Evolutionary conservation across 805 yeast genomes (phyloP), one percentile per base, ranked within the genome.

Genomic region (Nakazawaea populi): DNA sequence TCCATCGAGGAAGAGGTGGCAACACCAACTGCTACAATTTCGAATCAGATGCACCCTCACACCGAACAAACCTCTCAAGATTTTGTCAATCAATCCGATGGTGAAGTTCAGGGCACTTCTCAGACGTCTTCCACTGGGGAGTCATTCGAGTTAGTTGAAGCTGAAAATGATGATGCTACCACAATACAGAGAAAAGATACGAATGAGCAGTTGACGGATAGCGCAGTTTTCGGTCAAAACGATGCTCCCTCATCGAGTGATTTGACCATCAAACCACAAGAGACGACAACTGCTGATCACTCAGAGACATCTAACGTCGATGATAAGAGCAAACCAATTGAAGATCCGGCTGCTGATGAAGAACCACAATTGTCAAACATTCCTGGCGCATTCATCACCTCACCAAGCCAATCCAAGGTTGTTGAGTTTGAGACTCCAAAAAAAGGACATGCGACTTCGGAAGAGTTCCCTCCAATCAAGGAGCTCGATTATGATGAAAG

Each of bases 391-490:
- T 44, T 44, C 24, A 49, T 34, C 14, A 32, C 27, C 6, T 39
- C 47, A 9, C 34, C n/a, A 28, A 41, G 10, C 7, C 42, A 34
- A 18, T 8, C 37, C 9, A 46, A 44, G 10, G 7, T 35, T 14
- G 43, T 30, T 2, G 44, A 48, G 10, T 6, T 28, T 10, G 34
- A 31, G 14, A 37, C 40, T 6, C 40, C 40, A 37, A 7, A 6
- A 37, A 11, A 11, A 8, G n/a, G n/a, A 18, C 2, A 2, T 11
- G 9, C 47, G 10, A 18, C 32, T 12, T 30, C 37, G 32, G 75
- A 72, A 11, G 87, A 82, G 55, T 82, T 83, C 57, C 87, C 87
- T 9, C 85, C 88, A 31, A 78, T 83, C 42, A 66, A 72, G 55
- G 84, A 83, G 56, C 61, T 80, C 34, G 77, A 79, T 28, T 68